Conservation (phyloP, 108 stramenopile species). For the Nitzschia sp. region DNA sequence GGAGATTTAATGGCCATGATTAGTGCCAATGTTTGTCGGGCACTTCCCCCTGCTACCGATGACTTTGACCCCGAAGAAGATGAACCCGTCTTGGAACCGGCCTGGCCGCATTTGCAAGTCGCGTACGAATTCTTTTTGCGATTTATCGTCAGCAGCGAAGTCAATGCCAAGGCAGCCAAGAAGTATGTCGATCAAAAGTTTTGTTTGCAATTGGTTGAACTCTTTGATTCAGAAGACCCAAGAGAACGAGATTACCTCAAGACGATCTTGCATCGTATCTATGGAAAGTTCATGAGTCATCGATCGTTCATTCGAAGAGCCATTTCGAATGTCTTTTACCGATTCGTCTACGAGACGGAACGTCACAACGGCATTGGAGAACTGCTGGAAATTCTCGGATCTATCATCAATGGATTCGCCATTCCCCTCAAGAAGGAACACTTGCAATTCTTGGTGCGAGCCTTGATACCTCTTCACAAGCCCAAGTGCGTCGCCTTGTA, state of each 20-base stretch:
- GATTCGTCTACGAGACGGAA: slow-evolving; percentile 96
- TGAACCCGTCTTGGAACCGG: slow-evolving; percentile 96
- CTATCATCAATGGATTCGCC: slow-evolving; percentile 98
- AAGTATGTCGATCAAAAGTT: slow-evolving; percentile 95
- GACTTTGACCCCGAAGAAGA: slow-evolving; percentile 99
- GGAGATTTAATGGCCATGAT: slow-evolving; percentile 89
- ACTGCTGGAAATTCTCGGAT: slow-evolving; percentile 96
- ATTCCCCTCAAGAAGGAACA: slow-evolving; percentile 98
- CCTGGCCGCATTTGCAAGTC: slow-evolving; percentile 99
- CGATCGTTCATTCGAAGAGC: slow-evolving; percentile 96
- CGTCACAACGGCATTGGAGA: slow-evolving; percentile 99
- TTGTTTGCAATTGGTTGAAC: slow-evolving; percentile 94
- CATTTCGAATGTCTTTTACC: slow-evolving; percentile 96
- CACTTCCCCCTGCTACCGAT: slow-evolving; percentile 94
- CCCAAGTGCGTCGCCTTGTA: slow-evolving; percentile 96
- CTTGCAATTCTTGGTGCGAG: slow-evolving; percentile 92
- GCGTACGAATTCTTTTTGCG: slow-evolving; percentile 99
- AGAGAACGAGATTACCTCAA: slow-evolving; percentile 99
- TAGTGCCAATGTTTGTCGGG: slow-evolving; percentile 95
- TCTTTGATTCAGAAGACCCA: slow-evolving; percentile 99
- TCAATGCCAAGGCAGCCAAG: slow-evolving; percentile 98
- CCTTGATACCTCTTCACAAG: slow-evolving; percentile 98
- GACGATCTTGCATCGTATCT: slow-evolving; percentile 98
- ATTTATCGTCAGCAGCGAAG: slow-evolving; percentile 95
- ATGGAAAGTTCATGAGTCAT: slow-evolving; percentile 99